Conservation (phyloP, 2,329 filamentous ascomycete species). For the Alternaria metachromatica region DNA sequence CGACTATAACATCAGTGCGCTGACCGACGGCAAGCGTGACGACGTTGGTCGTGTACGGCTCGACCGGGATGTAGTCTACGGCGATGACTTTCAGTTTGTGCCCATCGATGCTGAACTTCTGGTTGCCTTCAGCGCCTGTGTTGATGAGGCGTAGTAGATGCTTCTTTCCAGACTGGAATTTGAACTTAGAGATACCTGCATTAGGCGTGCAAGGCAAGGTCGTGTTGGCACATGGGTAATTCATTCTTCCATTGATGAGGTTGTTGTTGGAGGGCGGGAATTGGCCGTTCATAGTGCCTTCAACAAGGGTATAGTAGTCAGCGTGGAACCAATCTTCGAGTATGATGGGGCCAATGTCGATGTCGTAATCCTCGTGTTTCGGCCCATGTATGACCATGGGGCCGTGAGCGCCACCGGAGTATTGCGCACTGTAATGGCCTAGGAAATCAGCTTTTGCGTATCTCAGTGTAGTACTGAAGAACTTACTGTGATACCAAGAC, state of each 20-base stretch:
- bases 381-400: slow-evolving; percentile 49
- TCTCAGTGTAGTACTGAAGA: slow-evolving; percentile 21
- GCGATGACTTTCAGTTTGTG: slow-evolving; percentile 52
- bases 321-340: slow-evolving; percentile 52
- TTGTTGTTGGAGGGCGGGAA: slow-evolving; percentile 29
- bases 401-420: slow-evolving; percentile 50
- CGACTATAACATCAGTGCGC: slow-evolving; percentile 46
- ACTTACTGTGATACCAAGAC: slow-evolving; percentile 34
- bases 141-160: slow-evolving; percentile 53
- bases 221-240: slow-evolving; percentile 37
- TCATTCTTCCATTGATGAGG: slow-evolving; percentile 30
- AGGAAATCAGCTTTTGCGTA: slow-evolving; percentile 4
- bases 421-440: slow-evolving; percentile 48
- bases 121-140: slow-evolving; percentile 45
- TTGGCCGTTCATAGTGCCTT: slow-evolving; percentile 33
- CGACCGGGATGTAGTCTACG: slow-evolving; percentile 50
- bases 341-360: slow-evolving; percentile 50
- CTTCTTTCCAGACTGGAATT: slow-evolving; percentile 50
- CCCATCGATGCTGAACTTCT: slow-evolving; percentile 52
- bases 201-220: slow-evolving; percentile 33
- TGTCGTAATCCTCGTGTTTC: slow-evolving; percentile 46
- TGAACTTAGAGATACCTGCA: slow-evolving; percentile 43
- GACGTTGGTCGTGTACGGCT: slow-evolving; percentile 49
- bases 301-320: slow-evolving; percentile 38
- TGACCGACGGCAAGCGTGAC: slow-evolving; percentile 51